phyloP scores from a whole-genome alignment of 768 basidiomycete genomes.

The Serendipita sp. region DNA sequence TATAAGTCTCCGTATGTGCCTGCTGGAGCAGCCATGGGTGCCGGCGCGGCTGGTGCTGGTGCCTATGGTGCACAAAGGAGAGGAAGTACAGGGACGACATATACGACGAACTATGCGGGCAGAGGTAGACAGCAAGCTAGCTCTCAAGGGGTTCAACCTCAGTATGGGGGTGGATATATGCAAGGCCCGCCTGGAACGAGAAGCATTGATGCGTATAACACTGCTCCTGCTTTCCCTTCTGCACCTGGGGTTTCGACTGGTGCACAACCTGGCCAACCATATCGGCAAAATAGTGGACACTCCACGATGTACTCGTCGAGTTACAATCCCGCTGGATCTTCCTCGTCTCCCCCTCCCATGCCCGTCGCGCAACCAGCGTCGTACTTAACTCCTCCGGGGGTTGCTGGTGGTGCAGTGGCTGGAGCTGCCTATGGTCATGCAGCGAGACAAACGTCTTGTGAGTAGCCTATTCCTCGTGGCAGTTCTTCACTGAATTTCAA shows the following conservation, averaged over 20 bases:
- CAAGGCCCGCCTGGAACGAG: background rate
- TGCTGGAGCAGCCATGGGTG: background rate
- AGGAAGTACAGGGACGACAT: background rate
- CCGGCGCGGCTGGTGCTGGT: background rate
- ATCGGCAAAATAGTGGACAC: background rate
- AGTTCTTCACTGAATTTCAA: background rate
- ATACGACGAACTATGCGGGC: background rate
- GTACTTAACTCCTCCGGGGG: background rate
- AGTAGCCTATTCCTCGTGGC: background rate
- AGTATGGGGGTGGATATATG: background rate
- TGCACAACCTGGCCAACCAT: background rate
- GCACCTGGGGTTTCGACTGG: background rate
- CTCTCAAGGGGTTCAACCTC: background rate
- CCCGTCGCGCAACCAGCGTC: background rate
- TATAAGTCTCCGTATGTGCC: background rate
- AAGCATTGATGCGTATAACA: slow-evolving; percentile 6
- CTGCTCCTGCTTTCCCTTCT: background rate
- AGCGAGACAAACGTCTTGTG: background rate
- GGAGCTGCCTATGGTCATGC: background rate
- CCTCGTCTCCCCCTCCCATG: slow-evolving; percentile 1
- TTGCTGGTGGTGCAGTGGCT: background rate
- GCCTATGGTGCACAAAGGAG: background rate
- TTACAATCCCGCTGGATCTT: background rate
- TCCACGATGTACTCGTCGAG: background rate
- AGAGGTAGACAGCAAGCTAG: background rate